Percentiles rank a stretch among this genome's conserved stretches.
phyloP scores from a whole-genome alignment of 208 protist genomes.

The Trypanosomatidae sp. region DNA sequence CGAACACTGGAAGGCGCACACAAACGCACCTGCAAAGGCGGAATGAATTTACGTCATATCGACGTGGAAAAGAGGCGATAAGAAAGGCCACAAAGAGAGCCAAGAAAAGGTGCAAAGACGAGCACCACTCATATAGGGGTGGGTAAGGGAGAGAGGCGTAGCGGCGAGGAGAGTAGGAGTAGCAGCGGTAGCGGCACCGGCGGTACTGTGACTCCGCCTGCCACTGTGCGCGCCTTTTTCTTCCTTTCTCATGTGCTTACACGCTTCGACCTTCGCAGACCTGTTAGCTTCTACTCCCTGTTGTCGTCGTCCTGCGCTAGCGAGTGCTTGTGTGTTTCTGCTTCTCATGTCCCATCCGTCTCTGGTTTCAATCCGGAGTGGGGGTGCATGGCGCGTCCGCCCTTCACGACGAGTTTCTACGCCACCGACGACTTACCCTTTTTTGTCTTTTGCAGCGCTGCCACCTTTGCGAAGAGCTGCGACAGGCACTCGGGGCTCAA shows the following conservation, averaged over 20 bases:
- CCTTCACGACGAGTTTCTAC: background rate
- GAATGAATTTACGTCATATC: background rate
- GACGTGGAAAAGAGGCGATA: background rate
- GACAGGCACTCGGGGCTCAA: conserved; percentile 45
- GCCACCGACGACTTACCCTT: background rate
- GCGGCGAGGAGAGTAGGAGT: background rate
- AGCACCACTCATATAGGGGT: conserved; percentile 2
- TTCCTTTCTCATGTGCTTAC: no score
- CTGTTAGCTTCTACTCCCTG: no score
- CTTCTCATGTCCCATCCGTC: no score
- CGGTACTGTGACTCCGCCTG: no score
- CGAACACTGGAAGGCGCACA: background rate
- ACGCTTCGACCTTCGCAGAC: no score
- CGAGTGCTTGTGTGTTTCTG: no score
- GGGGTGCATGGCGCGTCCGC: no score
- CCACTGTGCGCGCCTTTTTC: no score
- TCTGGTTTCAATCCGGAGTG: background rate
- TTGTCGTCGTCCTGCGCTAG: no score
- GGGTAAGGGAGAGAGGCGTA: conserved; percentile 2
- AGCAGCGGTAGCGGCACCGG: background rate
- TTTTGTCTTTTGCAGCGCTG: conserved; percentile 19
- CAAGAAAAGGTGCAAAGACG: background rate
- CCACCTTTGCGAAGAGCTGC: conserved; percentile 64
- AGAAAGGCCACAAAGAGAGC: background rate
- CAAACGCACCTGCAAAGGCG: background rate